Conservation (phyloP, 441 rosid genomes). For the Pelargonium myrrhifolium region DNA sequence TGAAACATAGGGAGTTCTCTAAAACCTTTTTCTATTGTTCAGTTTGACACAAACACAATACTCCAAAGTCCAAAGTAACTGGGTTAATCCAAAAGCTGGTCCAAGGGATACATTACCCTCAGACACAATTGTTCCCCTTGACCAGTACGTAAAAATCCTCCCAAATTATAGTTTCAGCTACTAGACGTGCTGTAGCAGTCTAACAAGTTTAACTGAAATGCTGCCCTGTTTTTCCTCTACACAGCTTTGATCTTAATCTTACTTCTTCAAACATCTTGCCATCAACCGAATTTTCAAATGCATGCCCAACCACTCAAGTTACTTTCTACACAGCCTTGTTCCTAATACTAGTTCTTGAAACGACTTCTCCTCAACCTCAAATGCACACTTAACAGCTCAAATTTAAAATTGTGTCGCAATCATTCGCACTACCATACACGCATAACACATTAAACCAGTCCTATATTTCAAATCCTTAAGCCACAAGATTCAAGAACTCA, state of each 20-base stretch:
- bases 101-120: neutral
- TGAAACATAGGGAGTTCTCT: neutral
- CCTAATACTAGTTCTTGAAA: neutral
- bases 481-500: conserved; percentile 25
- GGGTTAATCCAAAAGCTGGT: neutral
- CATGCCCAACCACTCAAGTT: neutral
- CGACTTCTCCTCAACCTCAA: neutral
- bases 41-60: neutral
- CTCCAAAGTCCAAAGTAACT: neutral
- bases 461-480: neutral
- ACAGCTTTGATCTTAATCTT: neutral
- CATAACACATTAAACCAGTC: no score
- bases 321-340: neutral
- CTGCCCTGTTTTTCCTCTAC: neutral
- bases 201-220: neutral
- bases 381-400: neutral
- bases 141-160: neutral
- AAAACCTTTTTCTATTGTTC: neutral
- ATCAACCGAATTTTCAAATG: neutral
- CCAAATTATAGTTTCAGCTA: neutral
- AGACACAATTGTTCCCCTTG: neutral
- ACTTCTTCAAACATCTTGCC: neutral
- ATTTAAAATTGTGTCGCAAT: no score
- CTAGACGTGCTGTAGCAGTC: neutral
- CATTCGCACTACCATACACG: no score